These are phyloP conservation scores for Myxozyma sirexii DNA, from an alignment of 805 yeast species.

Conservation along the genomic window DNA sequence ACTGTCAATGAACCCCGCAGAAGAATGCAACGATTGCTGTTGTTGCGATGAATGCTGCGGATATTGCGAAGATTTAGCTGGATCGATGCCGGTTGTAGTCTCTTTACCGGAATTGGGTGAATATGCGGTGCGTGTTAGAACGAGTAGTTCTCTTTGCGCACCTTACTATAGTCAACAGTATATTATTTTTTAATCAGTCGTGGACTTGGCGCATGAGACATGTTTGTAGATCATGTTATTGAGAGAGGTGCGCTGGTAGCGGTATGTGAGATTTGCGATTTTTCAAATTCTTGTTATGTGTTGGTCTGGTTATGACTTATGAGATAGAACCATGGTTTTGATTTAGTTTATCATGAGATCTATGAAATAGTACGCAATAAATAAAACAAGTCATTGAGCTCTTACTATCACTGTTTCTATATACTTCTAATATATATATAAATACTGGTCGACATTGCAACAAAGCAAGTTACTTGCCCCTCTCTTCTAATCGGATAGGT, in stretches of 20 bases:
- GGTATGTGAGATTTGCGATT: too few relatives aligned
- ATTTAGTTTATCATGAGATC: too few relatives aligned
- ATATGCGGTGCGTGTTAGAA: slow-evolving; percentile 6
- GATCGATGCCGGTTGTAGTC: background rate
- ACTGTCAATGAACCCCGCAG: slow-evolving; percentile 8
- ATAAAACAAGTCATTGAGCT: too few relatives aligned
- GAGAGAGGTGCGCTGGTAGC: too few relatives aligned
- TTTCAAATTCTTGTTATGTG: background rate
- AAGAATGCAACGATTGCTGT: background rate
- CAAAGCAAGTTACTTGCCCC: too few relatives aligned
- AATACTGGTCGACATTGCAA: too few relatives aligned
- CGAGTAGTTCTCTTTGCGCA: background rate
- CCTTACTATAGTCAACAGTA: background rate
- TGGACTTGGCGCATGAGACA: too few relatives aligned
- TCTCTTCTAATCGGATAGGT: slow-evolving; percentile 5
- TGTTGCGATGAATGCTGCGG: slow-evolving; percentile 12
- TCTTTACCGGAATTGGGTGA: background rate
- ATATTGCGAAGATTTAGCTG: background rate
- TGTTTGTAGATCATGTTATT: too few relatives aligned
- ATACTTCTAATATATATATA: too few relatives aligned
- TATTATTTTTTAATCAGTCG: background rate
- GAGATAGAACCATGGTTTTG: background rate
- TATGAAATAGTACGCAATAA: too few relatives aligned
- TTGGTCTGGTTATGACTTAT: background rate
- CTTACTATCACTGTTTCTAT: too few relatives aligned